Evolutionary conservation across 2,329 filamentous ascomycete species (phyloP).

Genomic region (Pseudogymnoascus sp.): DNA sequence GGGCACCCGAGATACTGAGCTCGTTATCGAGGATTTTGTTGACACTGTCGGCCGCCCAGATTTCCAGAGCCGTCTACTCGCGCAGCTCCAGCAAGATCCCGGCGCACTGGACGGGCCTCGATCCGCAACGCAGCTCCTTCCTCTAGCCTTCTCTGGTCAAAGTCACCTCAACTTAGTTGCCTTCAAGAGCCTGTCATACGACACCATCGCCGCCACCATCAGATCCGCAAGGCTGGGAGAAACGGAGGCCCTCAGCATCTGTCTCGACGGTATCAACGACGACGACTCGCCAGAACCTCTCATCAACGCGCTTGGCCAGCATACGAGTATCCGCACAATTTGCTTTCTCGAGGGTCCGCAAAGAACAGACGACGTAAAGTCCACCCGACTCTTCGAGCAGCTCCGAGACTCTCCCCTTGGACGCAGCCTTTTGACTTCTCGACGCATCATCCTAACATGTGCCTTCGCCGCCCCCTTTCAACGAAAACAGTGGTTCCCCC

Average conservation of each 20-base stretch:
- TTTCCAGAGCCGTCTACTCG: not conserved
- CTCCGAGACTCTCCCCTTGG: not conserved
- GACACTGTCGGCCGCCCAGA: not conserved
- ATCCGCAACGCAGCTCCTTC: not conserved
- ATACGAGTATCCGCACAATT: not conserved
- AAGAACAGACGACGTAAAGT: not conserved
- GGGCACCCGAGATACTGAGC: not conserved
- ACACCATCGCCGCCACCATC: not conserved
- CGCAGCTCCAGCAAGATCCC: not conserved
- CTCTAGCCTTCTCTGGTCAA: not conserved
- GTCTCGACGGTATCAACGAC: not conserved
- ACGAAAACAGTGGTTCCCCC: not conserved
- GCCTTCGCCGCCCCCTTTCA: not conserved
- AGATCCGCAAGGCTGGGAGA: not conserved
- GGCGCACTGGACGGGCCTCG: not conserved
- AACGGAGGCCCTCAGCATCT: not conserved
- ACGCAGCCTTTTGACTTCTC: not conserved
- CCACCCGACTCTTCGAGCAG: not conserved
- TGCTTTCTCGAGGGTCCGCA: not conserved
- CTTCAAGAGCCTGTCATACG: not conserved
- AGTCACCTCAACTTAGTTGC: not conserved
- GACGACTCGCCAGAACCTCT: not conserved
- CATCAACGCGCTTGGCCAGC: not conserved
- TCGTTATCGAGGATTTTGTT: not conserved
- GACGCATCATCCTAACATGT: not conserved